Conservation (phyloP, 1,139 yeast species). For the Kazachstania sp. region DNA sequence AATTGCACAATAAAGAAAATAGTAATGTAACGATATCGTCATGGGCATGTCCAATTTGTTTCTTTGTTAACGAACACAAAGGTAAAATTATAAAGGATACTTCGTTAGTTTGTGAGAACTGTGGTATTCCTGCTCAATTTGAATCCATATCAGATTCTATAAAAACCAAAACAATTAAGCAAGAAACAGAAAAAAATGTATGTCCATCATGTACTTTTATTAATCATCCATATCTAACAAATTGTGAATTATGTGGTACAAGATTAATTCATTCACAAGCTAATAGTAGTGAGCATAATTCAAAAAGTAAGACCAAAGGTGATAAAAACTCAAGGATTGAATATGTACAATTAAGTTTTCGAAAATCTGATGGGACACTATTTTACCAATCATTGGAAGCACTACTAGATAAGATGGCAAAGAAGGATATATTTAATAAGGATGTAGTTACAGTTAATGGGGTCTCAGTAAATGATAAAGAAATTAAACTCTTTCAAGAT, state of each 20-base stretch:
- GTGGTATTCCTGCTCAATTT: conserved; percentile 56
- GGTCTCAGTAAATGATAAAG: conserved; percentile 10
- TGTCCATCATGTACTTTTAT: conserved; percentile 82
- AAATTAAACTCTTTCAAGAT: not conserved
- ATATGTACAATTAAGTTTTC: conserved; percentile 49
- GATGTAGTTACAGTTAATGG: conserved; percentile 25
- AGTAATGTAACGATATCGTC: conserved; percentile 24
- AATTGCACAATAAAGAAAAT: conserved; percentile 5
- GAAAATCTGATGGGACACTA: conserved; percentile 48
- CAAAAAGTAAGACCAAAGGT: conserved; percentile 1
- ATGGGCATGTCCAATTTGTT: conserved; percentile 84
- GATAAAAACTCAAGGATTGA: conserved; percentile 9
- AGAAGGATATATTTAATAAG: conserved; percentile 25
- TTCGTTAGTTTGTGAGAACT: conserved; percentile 56
- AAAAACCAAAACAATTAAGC: conserved; percentile 6
- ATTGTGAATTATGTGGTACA: conserved; percentile 85
- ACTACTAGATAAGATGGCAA: conserved; percentile 37
- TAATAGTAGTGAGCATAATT: too few relatives aligned
- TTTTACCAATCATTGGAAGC: conserved; percentile 40
- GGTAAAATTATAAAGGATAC: conserved; percentile 32
- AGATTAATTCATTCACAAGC: conserved; percentile 34
- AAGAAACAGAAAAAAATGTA: conserved; percentile 21
- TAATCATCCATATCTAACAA: conserved; percentile 69
- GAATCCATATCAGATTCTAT: conserved; percentile 31
- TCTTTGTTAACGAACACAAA: conserved; percentile 25